These are phyloP conservation scores for Schwanniomyces pseudopolymorphus DNA, from an alignment of 805 yeast genomes.

Conservation along the genomic window DNA sequence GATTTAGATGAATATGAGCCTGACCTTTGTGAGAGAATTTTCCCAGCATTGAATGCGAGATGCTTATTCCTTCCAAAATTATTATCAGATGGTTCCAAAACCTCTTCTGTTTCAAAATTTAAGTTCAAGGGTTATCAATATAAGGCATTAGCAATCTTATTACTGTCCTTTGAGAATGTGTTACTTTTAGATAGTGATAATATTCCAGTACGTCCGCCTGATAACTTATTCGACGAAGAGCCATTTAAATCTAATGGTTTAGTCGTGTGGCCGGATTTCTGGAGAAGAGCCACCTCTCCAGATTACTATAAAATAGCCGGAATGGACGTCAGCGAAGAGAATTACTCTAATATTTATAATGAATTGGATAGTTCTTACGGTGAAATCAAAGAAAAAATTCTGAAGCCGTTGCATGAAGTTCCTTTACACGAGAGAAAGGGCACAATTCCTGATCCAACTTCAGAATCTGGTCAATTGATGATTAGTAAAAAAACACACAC, in stretches of 20 bases:
- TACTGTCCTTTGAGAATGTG: slow-evolving; percentile 63
- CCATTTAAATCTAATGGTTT: slow-evolving; percentile 56
- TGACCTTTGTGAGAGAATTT: slow-evolving; percentile 46
- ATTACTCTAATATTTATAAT: slow-evolving; percentile 32
- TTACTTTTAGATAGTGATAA: slow-evolving; percentile 76
- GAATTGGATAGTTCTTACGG: slow-evolving; percentile 27
- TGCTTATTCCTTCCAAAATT: slow-evolving; percentile 38
- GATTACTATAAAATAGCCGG: slow-evolving; percentile 68
- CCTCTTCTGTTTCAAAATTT: slow-evolving; percentile 28
- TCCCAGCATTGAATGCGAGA: slow-evolving; percentile 38
- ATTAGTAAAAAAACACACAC: slow-evolving; percentile 38
- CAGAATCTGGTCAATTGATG: slow-evolving; percentile 45
- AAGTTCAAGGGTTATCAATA: slow-evolving; percentile 44
- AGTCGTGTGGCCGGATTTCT: slow-evolving; percentile 83
- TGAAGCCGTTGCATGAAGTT: slow-evolving; percentile 10
- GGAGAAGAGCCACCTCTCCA: slow-evolving; percentile 84
- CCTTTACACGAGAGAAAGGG: slow-evolving; percentile 35
- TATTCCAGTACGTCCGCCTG: slow-evolving; percentile 66
- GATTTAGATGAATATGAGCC: slow-evolving; percentile 66
- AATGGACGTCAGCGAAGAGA: slow-evolving; percentile 27
- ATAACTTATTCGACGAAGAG: slow-evolving; percentile 52
- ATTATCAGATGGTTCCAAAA: slow-evolving; percentile 17
- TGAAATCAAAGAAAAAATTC: neutral
- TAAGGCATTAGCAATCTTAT: slow-evolving; percentile 40
- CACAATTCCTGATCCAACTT: slow-evolving; percentile 29